phyloP scores from a whole-genome alignment of 2,329 filamentous ascomycete genomes.

The Neospermospora avenae region DNA sequence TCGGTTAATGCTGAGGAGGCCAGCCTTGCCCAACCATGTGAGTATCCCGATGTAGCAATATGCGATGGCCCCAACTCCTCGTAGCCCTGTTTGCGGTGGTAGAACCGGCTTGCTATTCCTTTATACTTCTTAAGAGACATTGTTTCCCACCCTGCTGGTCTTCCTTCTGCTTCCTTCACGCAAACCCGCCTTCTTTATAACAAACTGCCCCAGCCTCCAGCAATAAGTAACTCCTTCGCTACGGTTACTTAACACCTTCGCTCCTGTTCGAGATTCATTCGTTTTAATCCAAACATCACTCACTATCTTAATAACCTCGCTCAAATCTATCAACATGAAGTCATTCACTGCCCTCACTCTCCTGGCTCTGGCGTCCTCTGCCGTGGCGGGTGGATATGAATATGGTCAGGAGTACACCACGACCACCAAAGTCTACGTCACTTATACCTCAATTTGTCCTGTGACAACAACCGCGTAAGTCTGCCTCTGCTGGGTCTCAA shows the following conservation, averaged over 20 bases:
- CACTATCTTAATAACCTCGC: constrained; percentile 10
- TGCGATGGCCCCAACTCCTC: not conserved
- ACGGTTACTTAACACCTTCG: constrained; percentile 39
- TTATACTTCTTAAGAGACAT: constrained; percentile 22
- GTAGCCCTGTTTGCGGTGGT: not conserved
- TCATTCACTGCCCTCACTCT: constrained; percentile 20
- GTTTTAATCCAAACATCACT: constrained; percentile 14
- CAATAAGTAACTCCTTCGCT: constrained; percentile 44
- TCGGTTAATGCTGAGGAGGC: not conserved
- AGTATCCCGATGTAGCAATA: constrained; percentile 3
- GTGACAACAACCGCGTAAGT: constrained; percentile 38
- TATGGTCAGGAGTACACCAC: constrained; percentile 14
- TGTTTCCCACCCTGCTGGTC: constrained; percentile 20
- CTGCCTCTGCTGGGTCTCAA: not conserved
- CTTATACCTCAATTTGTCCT: constrained; percentile 34
- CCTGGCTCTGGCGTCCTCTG: constrained; percentile 28
- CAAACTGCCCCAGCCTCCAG: constrained; percentile 18
- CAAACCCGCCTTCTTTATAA: constrained; percentile 28
- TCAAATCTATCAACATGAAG: constrained; percentile 29
- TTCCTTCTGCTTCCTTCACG: constrained; percentile 19
- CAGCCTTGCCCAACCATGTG: constrained; percentile 6
- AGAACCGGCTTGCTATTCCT: constrained; percentile 8
- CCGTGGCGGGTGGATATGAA: constrained; percentile 18
- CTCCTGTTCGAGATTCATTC: constrained; percentile 18
- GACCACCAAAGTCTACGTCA: constrained; percentile 23